phyloP scores from a whole-genome alignment of 1,139 yeast genomes.

The Lodderomyces beijingensis region DNA sequence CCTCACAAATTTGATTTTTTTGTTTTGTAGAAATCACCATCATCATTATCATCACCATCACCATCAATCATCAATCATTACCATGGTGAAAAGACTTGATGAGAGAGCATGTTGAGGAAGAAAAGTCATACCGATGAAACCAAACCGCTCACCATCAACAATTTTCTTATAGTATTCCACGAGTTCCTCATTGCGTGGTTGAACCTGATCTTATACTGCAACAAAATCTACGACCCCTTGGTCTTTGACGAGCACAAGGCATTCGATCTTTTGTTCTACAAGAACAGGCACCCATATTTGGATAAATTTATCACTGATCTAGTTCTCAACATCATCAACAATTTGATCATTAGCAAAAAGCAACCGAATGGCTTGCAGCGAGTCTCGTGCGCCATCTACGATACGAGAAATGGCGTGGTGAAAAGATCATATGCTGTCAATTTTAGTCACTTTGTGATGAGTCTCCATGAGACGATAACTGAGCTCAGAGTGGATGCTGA shows the following conservation, averaged over 20 bases:
- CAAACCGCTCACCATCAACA: conserved; percentile 21
- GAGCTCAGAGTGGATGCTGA: conserved; percentile 6
- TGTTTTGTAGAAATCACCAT: too few relatives aligned
- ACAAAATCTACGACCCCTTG: conserved; percentile 39
- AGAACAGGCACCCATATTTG: conserved; percentile 43
- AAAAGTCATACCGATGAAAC: not conserved
- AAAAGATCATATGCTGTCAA: conserved; percentile 24
- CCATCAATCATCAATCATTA: too few relatives aligned
- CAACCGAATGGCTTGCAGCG: conserved; percentile 10
- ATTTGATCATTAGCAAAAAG: conserved; percentile 10
- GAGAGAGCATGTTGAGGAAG: too few relatives aligned
- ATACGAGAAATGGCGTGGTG: conserved; percentile 17
- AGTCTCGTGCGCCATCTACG: conserved; percentile 19
- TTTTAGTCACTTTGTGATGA: conserved; percentile 20
- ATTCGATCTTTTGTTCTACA: conserved; percentile 36
- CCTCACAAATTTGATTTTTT: too few relatives aligned
- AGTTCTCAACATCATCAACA: conserved; percentile 13
- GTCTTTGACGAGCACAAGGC: conserved; percentile 34
- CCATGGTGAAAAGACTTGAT: too few relatives aligned
- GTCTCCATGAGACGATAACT: conserved; percentile 12
- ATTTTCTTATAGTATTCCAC: conserved; percentile 27
- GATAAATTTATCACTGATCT: conserved; percentile 31
- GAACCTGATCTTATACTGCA: conserved; percentile 44
- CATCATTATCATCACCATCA: too few relatives aligned
- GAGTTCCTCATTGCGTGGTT: conserved; percentile 42